Percentiles rank a stretch among this genome's conserved stretches.
Evolutionary conservation across 2,329 filamentous ascomycete genomes (phyloP).

Genomic region (Boeremia lycopersici): DNA sequence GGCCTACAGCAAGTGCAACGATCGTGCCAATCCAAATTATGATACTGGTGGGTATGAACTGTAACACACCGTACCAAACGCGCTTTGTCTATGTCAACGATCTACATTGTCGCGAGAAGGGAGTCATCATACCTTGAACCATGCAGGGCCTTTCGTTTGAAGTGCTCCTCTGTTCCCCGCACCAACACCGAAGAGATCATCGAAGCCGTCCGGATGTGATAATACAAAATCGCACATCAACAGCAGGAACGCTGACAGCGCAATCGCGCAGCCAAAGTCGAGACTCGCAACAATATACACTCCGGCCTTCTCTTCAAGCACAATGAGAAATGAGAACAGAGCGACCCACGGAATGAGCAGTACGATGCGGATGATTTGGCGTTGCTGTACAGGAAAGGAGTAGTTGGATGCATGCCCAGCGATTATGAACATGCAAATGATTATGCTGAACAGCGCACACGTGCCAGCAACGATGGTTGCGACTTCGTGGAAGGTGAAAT

Average conservation of each 20-base stretch:
- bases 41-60: constrained; percentile 38
- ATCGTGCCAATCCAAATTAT: constrained; percentile 38
- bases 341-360: constrained; percentile 34
- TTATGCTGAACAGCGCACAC: constrained; percentile 24
- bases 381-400: constrained; percentile 37
- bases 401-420: constrained; percentile 34
- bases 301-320: constrained; percentile 26
- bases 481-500: constrained; percentile 33
- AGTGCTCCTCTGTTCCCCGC: constrained; percentile 20
- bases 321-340: constrained; percentile 33
- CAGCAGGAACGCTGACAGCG: constrained; percentile 37
- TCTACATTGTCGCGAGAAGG: not conserved
- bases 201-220: constrained; percentile 32
- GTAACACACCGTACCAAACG: constrained; percentile 39
- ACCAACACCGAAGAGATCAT: constrained; percentile 35
- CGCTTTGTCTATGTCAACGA: constrained; percentile 18
- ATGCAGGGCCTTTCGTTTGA: constrained; percentile 25
- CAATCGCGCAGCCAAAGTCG: constrained; percentile 39
- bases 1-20: constrained; percentile 29
- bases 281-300: constrained; percentile 27
- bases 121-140: constrained; percentile 30
- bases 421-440: constrained; percentile 24
- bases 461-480: constrained; percentile 30
- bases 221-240: constrained; percentile 42
- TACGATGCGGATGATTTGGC: constrained; percentile 37